phyloP scores from a whole-genome alignment of 1,284 basidiomycete species.

The Cutaneotrichosporon sp. region DNA sequence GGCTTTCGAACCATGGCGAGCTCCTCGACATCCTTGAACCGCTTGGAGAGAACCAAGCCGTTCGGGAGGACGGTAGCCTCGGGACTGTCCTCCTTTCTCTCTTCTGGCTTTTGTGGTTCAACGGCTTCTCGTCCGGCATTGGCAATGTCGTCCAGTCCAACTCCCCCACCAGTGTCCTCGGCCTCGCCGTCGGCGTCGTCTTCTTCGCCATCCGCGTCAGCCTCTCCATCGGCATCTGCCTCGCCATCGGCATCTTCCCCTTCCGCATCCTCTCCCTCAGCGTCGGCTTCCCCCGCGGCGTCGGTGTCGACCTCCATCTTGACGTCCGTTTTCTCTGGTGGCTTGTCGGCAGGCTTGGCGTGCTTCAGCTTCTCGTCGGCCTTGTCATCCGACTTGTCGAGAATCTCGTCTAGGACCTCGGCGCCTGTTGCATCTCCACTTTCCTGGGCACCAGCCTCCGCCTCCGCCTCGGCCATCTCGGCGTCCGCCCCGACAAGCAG shows the following conservation, averaged over 20 bases:
- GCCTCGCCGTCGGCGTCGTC: conserved; percentile 36
- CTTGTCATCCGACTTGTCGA: conserved; percentile 19
- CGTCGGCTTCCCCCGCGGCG: conserved; percentile 27
- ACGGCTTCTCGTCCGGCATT: conserved; percentile 8
- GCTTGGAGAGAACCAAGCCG: conserved; percentile 35
- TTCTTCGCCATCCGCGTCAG: conserved; percentile 23
- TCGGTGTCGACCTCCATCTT: conserved; percentile 27
- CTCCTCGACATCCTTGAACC: conserved; percentile 33
- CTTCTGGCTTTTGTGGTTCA: conserved; percentile 1
- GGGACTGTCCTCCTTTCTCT: conserved; percentile 11
- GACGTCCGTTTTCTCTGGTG: conserved; percentile 3
- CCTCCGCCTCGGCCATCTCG: conserved; percentile 21
- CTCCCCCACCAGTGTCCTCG: conserved; percentile 18
- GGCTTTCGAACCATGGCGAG: conserved; percentile 30
- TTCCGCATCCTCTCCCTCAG: conserved; percentile 17
- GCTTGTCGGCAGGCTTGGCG: too few species aligned
- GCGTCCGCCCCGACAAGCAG: conserved; percentile 33
- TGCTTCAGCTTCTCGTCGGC: too few species aligned
- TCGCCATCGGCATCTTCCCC: conserved; percentile 12
- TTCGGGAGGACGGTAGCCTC: conserved; percentile 31
- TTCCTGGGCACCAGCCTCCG: conserved; percentile 8
- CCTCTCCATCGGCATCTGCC: conserved; percentile 5
- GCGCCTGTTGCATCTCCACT: conserved; percentile 20
- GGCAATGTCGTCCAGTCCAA: conserved; percentile 29
- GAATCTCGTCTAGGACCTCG: conserved; percentile 37